These are phyloP conservation scores for Hypomyces perniciosus DNA, from an alignment of 2,329 filamentous ascomycete genomes.

Conservation along the genomic window DNA sequence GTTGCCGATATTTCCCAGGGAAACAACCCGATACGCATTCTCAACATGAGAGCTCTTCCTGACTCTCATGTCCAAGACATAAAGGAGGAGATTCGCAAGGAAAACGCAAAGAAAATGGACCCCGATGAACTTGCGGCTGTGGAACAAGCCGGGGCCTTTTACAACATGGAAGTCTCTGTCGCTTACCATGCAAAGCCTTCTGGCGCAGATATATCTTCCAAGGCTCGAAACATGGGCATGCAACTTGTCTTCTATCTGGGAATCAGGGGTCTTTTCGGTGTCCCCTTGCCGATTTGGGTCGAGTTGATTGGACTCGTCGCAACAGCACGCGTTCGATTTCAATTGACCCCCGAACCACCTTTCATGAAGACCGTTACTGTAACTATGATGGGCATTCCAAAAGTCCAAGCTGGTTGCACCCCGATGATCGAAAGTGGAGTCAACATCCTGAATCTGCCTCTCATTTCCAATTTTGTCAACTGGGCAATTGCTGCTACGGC, in stretches of 20 bases:
- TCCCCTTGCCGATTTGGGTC: slow-evolving; percentile 81
- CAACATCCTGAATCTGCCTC: slow-evolving; percentile 82
- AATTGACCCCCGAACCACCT: slow-evolving; percentile 83
- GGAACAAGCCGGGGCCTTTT: slow-evolving; percentile 85
- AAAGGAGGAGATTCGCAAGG: slow-evolving; percentile 71
- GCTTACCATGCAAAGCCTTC: slow-evolving; percentile 85
- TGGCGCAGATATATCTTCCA: slow-evolving; percentile 63
- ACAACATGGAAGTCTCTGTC: slow-evolving; percentile 85
- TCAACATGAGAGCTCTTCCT: slow-evolving; percentile 76
- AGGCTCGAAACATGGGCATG: slow-evolving; percentile 96
- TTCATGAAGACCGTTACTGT: slow-evolving; percentile 90
- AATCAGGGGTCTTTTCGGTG: slow-evolving; percentile 79
- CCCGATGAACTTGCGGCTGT: slow-evolving; percentile 81
- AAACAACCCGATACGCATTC: slow-evolving; percentile 79
- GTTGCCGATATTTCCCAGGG: slow-evolving; percentile 95
- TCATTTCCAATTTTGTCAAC: slow-evolving; percentile 96
- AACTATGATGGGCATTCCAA: slow-evolving; percentile 88
- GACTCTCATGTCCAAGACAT: slow-evolving; percentile 75
- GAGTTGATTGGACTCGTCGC: slow-evolving; percentile 88
- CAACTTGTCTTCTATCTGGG: slow-evolving; percentile 91
- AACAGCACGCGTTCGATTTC: slow-evolving; percentile 74
- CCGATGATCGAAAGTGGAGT: slow-evolving; percentile 89
- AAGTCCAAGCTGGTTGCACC: slow-evolving; percentile 81
- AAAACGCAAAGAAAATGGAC: slow-evolving; percentile 76
- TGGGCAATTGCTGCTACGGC: slow-evolving; percentile 85